These are phyloP conservation scores for Dothistroma pini DNA, from an alignment of 2,329 filamentous ascomycete genomes.

Conservation along the genomic window DNA sequence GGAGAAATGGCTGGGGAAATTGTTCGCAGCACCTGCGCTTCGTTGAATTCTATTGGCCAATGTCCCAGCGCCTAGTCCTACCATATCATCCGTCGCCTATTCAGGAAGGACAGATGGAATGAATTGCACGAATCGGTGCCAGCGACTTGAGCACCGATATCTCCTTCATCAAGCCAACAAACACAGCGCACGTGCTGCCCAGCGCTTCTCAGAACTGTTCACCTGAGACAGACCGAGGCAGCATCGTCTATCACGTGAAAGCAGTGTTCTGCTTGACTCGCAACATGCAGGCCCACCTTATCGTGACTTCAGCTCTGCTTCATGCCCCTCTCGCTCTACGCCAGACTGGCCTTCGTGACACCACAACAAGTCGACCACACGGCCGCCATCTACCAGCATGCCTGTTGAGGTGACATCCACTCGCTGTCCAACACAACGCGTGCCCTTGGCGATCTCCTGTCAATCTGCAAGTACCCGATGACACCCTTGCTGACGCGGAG, in stretches of 20 bases:
- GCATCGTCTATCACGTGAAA: not conserved
- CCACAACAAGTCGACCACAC: not conserved
- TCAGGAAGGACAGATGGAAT: not conserved
- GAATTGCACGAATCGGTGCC: not conserved
- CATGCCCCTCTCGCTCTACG: not conserved
- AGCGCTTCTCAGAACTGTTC: not conserved
- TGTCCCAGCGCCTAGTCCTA: not conserved
- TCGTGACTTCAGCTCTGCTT: not conserved
- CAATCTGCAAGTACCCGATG: not conserved
- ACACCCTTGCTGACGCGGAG: not conserved
- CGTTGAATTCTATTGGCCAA: not conserved
- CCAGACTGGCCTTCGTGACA: not conserved
- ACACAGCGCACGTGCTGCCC: not conserved
- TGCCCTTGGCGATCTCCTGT: not conserved
- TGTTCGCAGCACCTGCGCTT: not conserved
- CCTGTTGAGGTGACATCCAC: not conserved
- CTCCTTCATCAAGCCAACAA: not conserved
- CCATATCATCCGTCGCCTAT: not conserved
- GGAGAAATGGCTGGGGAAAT: not conserved
- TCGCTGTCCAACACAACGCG: slow-evolving; percentile 1
- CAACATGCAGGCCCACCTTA: not conserved
- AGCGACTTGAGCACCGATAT: not conserved
- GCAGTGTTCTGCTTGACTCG: not conserved
- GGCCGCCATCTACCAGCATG: not conserved
- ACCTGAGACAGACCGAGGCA: not conserved